These are phyloP conservation scores for Raphanus hybrid DNA, from an alignment of 441 rosid species.

Conservation along the genomic window DNA sequence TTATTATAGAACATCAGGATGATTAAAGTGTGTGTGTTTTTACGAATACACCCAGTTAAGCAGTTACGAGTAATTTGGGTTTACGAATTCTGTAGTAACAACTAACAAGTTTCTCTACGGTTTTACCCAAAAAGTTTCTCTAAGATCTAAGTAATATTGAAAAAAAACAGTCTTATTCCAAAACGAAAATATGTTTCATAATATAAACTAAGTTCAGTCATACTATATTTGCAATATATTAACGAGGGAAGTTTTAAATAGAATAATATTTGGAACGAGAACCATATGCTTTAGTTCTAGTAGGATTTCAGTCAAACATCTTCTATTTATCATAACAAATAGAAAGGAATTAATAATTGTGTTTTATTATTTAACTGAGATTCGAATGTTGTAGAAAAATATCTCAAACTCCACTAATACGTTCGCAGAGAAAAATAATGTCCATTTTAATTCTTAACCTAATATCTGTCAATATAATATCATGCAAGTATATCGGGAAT, in stretches of 20 bases:
- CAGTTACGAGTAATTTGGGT: neutral
- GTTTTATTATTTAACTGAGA: neutral
- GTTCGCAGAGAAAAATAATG: slow-evolving; percentile 6
- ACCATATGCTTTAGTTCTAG: neutral
- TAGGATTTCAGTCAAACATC: neutral
- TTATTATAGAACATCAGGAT: neutral
- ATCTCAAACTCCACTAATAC: neutral
- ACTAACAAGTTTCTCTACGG: neutral
- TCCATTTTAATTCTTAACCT: neutral
- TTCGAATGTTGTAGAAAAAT: neutral
- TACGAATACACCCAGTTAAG: neutral
- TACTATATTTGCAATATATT: neutral
- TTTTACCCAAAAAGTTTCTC: neutral
- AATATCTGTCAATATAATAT: neutral
- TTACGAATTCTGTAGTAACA: neutral
- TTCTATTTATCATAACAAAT: neutral
- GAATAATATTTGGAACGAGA: neutral
- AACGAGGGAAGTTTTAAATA: neutral
- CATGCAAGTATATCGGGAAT: slow-evolving; percentile 9
- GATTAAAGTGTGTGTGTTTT: slow-evolving; percentile 1
- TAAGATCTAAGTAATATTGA: neutral
- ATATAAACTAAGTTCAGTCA: neutral
- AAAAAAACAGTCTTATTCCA: neutral
- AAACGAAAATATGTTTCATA: neutral
- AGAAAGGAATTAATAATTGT: neutral